Conservation (phyloP, 768 basidiomycete species). For the Termitomyces sp. region DNA sequence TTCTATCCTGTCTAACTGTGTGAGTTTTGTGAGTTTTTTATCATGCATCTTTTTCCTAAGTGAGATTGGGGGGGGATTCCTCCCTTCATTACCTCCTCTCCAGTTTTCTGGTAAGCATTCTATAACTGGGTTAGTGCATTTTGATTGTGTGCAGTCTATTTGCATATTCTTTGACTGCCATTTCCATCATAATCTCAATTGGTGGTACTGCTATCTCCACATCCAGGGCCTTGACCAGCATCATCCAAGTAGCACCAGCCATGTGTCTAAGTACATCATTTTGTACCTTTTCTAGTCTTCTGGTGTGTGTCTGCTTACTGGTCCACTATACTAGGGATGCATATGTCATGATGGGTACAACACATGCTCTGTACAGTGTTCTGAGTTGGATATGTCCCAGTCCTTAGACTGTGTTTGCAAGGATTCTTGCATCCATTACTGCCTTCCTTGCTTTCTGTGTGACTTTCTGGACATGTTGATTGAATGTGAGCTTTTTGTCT, state of each 20-base stretch:
- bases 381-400: too few species aligned
- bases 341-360: too few species aligned
- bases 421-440: too few species aligned
- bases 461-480: too few species aligned
- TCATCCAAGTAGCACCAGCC: slow-evolving; percentile 27
- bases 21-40: not conserved
- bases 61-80: not conserved
- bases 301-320: too few species aligned
- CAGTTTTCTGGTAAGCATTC: not conserved
- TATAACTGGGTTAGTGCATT: not conserved
- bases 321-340: too few species aligned
- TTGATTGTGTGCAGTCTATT: slow-evolving; percentile 23
- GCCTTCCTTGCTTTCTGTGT: too few species aligned
- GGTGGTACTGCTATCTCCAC: slow-evolving; percentile 29
- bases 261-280: slow-evolving; percentile 23
- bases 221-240: slow-evolving; percentile 24
- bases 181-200: not conserved
- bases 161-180: slow-evolving; percentile 1
- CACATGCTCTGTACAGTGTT: too few species aligned
- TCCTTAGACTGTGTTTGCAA: too few species aligned
- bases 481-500: too few species aligned
- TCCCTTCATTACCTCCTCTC: not conserved
- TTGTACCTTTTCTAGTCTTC: slow-evolving; percentile 17
- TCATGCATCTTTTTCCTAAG: not conserved
- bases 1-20: not conserved